These are phyloP conservation scores for Coemansia sp. DNA, from an alignment of 192 early-diverging fungal genomes.

Conservation along the genomic window DNA sequence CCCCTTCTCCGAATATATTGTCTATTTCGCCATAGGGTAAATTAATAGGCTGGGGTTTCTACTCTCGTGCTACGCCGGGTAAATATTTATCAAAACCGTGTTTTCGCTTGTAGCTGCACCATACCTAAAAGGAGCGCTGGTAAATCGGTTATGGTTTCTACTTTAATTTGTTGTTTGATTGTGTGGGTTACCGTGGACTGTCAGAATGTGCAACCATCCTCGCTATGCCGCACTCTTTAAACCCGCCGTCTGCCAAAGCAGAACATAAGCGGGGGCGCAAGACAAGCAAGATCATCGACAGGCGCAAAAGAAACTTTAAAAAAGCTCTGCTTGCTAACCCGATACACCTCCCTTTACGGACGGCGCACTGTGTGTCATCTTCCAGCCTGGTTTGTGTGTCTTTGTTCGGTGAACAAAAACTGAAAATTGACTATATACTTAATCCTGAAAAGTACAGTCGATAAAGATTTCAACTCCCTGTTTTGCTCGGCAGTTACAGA, in stretches of 20 bases:
- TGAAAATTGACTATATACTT: conserved; percentile 56
- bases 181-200: conserved; percentile 12
- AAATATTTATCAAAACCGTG: too few relatives aligned
- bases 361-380: conserved; percentile 49
- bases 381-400: conserved; percentile 50
- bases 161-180: background rate
- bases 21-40: too few relatives aligned
- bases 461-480: conserved; percentile 7
- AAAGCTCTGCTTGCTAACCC: background rate
- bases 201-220: conserved; percentile 55
- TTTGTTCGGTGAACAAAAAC: conserved; percentile 54
- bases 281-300: conserved; percentile 49
- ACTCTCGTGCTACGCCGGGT: too few relatives aligned
- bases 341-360: conserved; percentile 52
- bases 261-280: conserved; percentile 29
- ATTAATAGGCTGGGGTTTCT: too few relatives aligned
- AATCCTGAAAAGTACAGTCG: conserved; percentile 56
- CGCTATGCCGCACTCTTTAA: conserved; percentile 39
- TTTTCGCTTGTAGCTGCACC: too few relatives aligned
- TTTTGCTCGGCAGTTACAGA: background rate
- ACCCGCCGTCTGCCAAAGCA: conserved; percentile 12
- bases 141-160: too few relatives aligned
- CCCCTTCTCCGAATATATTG: too few relatives aligned
- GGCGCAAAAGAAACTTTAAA: background rate
- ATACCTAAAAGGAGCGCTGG: too few relatives aligned